Conservation (phyloP, 441 rosid species). For the Euphorbia celastroides region DNA sequence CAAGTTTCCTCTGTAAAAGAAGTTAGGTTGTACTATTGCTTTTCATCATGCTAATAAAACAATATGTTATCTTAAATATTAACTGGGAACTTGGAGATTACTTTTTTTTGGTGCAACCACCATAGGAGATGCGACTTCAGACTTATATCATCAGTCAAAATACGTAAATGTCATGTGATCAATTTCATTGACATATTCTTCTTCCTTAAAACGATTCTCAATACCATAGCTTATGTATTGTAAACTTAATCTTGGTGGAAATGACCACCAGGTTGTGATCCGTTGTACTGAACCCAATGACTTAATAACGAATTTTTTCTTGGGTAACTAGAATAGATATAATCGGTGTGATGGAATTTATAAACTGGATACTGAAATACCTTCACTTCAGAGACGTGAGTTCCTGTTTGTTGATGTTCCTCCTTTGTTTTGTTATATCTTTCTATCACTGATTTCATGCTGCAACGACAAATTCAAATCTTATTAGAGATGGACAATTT, state of each 20-base stretch:
- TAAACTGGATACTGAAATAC: constrained; percentile 7
- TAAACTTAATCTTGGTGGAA: not conserved
- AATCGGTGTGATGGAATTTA: not conserved
- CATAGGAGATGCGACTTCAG: too few species aligned
- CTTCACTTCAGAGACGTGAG: constrained; percentile 70
- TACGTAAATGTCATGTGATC: not conserved
- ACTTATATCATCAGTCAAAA: not conserved
- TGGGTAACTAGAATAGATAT: not conserved
- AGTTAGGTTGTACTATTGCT: not conserved
- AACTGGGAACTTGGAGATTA: not conserved
- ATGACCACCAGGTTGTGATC: not conserved
- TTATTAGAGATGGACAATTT: constrained; percentile 14
- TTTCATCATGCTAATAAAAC: not conserved
- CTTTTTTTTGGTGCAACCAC: not conserved
- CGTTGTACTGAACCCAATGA: not conserved
- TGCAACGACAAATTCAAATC: constrained; percentile 32
- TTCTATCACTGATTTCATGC: constrained; percentile 76
- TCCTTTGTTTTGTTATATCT: constrained; percentile 72
- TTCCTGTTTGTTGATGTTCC: constrained; percentile 56
- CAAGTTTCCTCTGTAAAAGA: not conserved
- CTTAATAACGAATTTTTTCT: not conserved
- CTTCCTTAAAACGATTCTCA: not conserved
- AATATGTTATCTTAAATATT: not conserved
- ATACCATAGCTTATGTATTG: not conserved
- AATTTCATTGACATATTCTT: not conserved